Conservation (phyloP, 176 grass and related monocot genomes). For the Oryza glaberrima region DNA sequence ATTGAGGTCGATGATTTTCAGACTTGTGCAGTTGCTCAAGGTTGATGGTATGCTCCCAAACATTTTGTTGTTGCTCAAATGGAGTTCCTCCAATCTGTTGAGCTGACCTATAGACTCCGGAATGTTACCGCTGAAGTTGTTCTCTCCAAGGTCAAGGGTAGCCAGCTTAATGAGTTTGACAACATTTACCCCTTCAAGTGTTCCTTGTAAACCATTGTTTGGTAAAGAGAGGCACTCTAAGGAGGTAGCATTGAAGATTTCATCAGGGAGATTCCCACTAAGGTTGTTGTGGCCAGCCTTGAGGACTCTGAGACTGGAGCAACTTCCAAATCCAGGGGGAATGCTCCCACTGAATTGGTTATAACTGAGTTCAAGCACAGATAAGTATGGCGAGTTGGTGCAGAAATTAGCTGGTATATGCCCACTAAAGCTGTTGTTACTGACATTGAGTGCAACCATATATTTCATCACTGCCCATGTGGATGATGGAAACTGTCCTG, state of each 20-base stretch:
- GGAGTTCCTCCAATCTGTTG: conserved; percentile 11
- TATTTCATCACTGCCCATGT: not conserved
- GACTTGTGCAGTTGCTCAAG: conserved; percentile 29
- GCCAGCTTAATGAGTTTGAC: not conserved
- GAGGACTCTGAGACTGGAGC: conserved; percentile 27
- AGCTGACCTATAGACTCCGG: conserved; percentile 30
- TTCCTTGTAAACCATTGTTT: not conserved
- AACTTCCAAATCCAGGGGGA: not conserved
- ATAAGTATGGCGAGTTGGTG: not conserved
- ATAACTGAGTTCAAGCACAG: conserved; percentile 21
- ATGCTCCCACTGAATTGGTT: conserved; percentile 36
- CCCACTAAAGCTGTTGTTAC: conserved; percentile 44
- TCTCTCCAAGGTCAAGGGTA: conserved; percentile 9
- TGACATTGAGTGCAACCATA: conserved; percentile 18
- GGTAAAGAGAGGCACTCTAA: conserved; percentile 27
- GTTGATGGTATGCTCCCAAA: conserved; percentile 28
- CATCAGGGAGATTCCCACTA: conserved; percentile 11
- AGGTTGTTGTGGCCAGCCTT: conserved; percentile 22
- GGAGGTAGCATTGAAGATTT: conserved; percentile 39
- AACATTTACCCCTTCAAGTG: not conserved
- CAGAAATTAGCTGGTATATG: conserved; percentile 11
- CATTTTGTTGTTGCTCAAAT: conserved; percentile 3
- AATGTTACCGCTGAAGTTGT: not conserved
- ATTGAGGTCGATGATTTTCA: conserved; percentile 23
- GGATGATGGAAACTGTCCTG: conserved; percentile 22